Evolutionary conservation across 306 rosid species (phyloP), one percentile per base, ranked within the genome.

Genomic region (Cyamopsis tetragonoloba): DNA sequence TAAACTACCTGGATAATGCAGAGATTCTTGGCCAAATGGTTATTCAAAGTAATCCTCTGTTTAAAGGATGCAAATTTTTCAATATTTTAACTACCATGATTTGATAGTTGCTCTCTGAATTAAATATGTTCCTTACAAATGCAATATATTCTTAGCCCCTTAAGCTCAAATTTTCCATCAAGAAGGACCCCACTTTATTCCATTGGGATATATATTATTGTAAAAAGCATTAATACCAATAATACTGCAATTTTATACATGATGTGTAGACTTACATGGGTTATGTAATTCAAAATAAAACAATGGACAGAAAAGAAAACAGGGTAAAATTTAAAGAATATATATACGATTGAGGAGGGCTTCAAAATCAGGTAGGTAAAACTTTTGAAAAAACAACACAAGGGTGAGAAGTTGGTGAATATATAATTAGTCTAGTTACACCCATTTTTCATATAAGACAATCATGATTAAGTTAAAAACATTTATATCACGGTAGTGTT

Each of bases 81-180:
- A 70, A 69, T 55, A 60, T 49, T 44, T 23, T 58, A 75, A 71
- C 71, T 80, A 26, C 38, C 64, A 49, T 76, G 81, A 80, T 68
- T 62, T 72, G 71, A 77, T 65, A 39, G 70, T 24, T 1, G 11
- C 65, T 53, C 62, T 24, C 12, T n/a, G n/a, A n/a, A n/a, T n/a
- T n/a, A 49, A 31, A 38, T 5, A 11, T 28, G 64, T 71, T 71
- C n/a, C 77, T 70, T 80, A n/a, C n/a, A n/a, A n/a, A n/a, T n/a
- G 28, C 78, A n/a, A 35, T 34, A 14, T 26, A 41, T 35, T 38
- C 15, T 47, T 43, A 51, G 23, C 59, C 73, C 59, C 73, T 56
- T 23, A 19, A 35, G 50, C 34, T 28, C 72, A 57, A 42, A 57
- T 26, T 75, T 49, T 75, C 46, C 51, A 65, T 35, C 22, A 68